Conservation (phyloP, 1,139 yeast species). For the Geotrichum carabidarum region DNA sequence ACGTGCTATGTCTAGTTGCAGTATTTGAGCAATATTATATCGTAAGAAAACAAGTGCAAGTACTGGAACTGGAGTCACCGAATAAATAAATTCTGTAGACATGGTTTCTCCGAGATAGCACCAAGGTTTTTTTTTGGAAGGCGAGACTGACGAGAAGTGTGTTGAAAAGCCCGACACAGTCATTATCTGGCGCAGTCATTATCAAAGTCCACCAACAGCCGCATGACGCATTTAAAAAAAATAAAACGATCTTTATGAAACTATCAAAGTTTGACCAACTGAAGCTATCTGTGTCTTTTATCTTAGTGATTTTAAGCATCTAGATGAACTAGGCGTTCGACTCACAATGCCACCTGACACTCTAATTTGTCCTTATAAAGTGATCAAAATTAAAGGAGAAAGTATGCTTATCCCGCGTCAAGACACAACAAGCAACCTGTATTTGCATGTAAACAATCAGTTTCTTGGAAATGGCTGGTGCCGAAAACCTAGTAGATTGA, state of each 20-base stretch:
- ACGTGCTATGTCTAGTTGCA: constrained; percentile 64
- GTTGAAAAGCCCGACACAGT: constrained; percentile 79
- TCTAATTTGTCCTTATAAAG: constrained; percentile 78
- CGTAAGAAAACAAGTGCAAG: constrained; percentile 71
- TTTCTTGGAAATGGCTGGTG: constrained; percentile 64
- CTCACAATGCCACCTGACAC: constrained; percentile 59
- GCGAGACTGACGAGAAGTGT: constrained; percentile 68
- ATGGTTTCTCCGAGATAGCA: constrained; percentile 64
- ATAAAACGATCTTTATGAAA: constrained; percentile 60
- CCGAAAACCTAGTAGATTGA: constrained; percentile 28
- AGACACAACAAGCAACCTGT: constrained; percentile 62
- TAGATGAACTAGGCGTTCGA: constrained; percentile 74
- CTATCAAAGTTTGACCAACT: constrained; percentile 57
- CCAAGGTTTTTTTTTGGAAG: constrained; percentile 49
- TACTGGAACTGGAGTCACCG: constrained; percentile 60
- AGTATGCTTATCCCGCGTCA: constrained; percentile 71
- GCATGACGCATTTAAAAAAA: constrained; percentile 49
- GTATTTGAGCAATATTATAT: constrained; percentile 62
- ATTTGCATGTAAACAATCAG: constrained; percentile 62
- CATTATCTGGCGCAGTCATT: constrained; percentile 75
- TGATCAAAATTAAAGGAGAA: constrained; percentile 60
- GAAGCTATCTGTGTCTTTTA: constrained; percentile 84
- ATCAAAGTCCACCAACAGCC: constrained; percentile 50
- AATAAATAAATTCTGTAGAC: constrained; percentile 75
- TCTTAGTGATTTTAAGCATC: constrained; percentile 57